Percentiles rank a stretch among this genome's conserved stretches.
Evolutionary conservation across 1,139 yeast genomes (phyloP).

Genomic region (Williopsis jadinii): DNA sequence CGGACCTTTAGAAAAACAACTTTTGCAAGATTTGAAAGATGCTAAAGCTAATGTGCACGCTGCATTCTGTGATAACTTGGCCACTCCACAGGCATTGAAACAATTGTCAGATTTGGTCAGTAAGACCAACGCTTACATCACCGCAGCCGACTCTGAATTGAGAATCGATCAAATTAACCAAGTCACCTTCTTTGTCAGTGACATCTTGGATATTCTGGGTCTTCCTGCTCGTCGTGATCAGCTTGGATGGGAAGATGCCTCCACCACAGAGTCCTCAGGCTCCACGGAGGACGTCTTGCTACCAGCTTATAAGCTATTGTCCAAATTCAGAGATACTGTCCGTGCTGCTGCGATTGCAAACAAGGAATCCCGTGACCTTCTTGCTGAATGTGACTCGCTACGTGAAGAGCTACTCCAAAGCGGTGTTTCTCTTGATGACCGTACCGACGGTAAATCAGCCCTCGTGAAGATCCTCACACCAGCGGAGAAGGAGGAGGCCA

Average conservation of each 20-base stretch:
- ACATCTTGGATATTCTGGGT: constrained; percentile 66
- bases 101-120: constrained; percentile 61
- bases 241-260: constrained; percentile 67
- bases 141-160: constrained; percentile 40
- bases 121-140: constrained; percentile 65
- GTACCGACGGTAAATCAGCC: constrained; percentile 69
- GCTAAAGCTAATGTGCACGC: constrained; percentile 62
- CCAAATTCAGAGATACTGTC: constrained; percentile 75
- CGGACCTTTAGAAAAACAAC: constrained; percentile 43
- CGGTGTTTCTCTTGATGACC: constrained; percentile 85
- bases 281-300: constrained; percentile 61
- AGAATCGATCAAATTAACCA: constrained; percentile 62
- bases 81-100: constrained; percentile 71
- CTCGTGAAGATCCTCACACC: constrained; percentile 72
- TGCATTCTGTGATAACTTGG: constrained; percentile 82
- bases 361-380: constrained; percentile 46
- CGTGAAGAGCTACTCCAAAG: constrained; percentile 57
- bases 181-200: constrained; percentile 63
- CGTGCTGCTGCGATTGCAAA: constrained; percentile 66
- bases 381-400: constrained; percentile 51
- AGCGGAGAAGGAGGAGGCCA: constrained; percentile 60
- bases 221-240: constrained; percentile 62
- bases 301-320: constrained; percentile 74
- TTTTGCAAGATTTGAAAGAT: constrained; percentile 42
- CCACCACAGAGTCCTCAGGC: constrained; percentile 17